Conservation (phyloP, 2,329 filamentous ascomycete genomes). For the Monosporascus cannonballus region DNA sequence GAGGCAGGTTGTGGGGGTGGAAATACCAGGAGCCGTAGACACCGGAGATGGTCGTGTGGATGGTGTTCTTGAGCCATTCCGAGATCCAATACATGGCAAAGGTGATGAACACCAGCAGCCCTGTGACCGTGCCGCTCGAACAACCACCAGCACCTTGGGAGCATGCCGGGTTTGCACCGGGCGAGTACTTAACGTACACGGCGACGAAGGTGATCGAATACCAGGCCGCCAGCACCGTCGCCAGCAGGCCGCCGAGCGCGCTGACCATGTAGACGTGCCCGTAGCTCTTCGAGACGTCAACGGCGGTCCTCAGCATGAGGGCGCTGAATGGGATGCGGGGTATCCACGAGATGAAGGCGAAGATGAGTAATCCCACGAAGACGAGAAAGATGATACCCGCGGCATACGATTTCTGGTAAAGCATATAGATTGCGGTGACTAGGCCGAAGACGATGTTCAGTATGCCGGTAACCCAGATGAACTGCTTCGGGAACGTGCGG, state of each 20-base stretch:
- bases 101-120: conserved; percentile 77
- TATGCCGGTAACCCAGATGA: conserved; percentile 90
- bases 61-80: conserved; percentile 89
- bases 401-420: conserved; percentile 68
- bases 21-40: conserved; percentile 96
- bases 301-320: conserved; percentile 79
- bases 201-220: conserved; percentile 81
- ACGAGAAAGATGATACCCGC: conserved; percentile 84
- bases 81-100: conserved; percentile 94
- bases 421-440: conserved; percentile 83
- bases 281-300: conserved; percentile 76
- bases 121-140: conserved; percentile 71
- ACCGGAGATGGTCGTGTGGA: conserved; percentile 81
- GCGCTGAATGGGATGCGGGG: conserved; percentile 85
- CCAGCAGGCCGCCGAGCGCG: conserved; percentile 72
- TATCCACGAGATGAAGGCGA: conserved; percentile 87
- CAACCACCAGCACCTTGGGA: conserved; percentile 54
- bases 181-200: conserved; percentile 79
- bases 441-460: conserved; percentile 79
- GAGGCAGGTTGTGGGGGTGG: conserved; percentile 62
- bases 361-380: conserved; percentile 71
- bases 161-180: conserved; percentile 49
- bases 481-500: conserved; percentile 75
- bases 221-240: conserved; percentile 74
- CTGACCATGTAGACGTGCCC: conserved; percentile 86